Evolutionary conservation across 202 grass and related monocot genomes (phyloP), one percentile per base, ranked within the genome.

Genomic region (Bolboschoenoplectus hybrid): DNA sequence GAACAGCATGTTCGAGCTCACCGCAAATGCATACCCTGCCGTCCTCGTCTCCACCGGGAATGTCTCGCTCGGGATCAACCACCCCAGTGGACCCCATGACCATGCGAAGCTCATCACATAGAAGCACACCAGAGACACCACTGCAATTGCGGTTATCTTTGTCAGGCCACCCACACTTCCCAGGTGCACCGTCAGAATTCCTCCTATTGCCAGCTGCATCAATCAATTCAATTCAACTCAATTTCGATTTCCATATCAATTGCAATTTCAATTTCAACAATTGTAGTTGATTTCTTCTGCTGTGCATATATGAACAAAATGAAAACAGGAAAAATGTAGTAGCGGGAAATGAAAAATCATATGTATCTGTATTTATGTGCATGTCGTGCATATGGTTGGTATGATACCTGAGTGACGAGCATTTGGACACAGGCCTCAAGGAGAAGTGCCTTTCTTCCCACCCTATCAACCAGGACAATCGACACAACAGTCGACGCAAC

Each of bases 1-100:
- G 88, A 90, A 97, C 68, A 97, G 76, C 94, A 97, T 93, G 91
- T 93, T 93, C 38, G 91, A 90, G 91, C 94, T 93, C 12, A 97
- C 94, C 0, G 94, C 94, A 47, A 86, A 88, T 16, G 81, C 85
- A 53, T 90, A 97, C 0, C 94, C 91, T 0, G 88, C 87, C 39
- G 91, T 83, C 49, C 94, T 69, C n/a, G 88, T 97, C 83, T 80
- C 90, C 57, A 94, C 44, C 1, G 90, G 91, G 86, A 97, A 97
- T 14, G 85, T 93, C 94, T 97, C 91, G 13, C 90, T 92, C 0
- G 91, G 94, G 79, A 97, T 92, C 3, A 97, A 49, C 94, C 94
- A 97, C 0, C 91, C 94, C 0, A 94, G 75, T 5, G 91, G 94
- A 0, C 94, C 94, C 91, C 91, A 97, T 4, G 94, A 97, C 94